phyloP scores from a whole-genome alignment of 2,329 filamentous ascomycete species.

The Fusarium burgessii region DNA sequence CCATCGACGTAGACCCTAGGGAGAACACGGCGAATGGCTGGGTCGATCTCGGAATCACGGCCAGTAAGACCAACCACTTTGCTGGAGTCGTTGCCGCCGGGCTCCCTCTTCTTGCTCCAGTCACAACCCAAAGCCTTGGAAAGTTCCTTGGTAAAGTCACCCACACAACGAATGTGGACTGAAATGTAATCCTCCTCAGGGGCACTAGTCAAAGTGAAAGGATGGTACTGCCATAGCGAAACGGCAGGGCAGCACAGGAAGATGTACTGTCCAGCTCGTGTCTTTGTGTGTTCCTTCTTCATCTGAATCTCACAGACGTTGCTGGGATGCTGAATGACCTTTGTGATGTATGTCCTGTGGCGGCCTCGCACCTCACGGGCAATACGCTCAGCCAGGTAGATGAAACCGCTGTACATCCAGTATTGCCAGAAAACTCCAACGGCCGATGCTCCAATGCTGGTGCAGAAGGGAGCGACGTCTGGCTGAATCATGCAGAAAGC shows the following conservation, averaged over 20 bases:
- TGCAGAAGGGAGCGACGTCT: slow-evolving; percentile 82
- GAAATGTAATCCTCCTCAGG: slow-evolving; percentile 93
- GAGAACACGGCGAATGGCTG: slow-evolving; percentile 77
- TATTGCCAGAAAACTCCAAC: slow-evolving; percentile 90
- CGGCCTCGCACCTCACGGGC: slow-evolving; percentile 82
- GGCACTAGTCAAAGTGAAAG: slow-evolving; percentile 86
- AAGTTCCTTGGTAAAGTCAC: slow-evolving; percentile 81
- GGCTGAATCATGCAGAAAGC: slow-evolving; percentile 93
- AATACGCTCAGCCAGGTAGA: slow-evolving; percentile 83
- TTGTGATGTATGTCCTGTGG: slow-evolving; percentile 88
- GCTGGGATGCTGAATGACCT: slow-evolving; percentile 89
- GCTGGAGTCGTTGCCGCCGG: slow-evolving; percentile 59
- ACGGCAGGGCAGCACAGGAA: slow-evolving; percentile 89
- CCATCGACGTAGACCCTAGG: slow-evolving; percentile 87
- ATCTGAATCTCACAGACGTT: slow-evolving; percentile 93
- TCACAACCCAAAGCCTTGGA: slow-evolving; percentile 81
- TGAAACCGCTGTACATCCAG: slow-evolving; percentile 86
- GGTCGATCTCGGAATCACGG: slow-evolving; percentile 70
- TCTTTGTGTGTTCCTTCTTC: slow-evolving; percentile 89
- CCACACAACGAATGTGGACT: slow-evolving; percentile 84
- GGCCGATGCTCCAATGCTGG: slow-evolving; percentile 72
- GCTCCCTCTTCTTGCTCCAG: slow-evolving; percentile 63
- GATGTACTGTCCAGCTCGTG: slow-evolving; percentile 86
- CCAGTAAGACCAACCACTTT: slow-evolving; percentile 77
- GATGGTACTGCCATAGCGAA: slow-evolving; percentile 89